These are phyloP conservation scores for Lantana camara DNA, from an alignment of 257 asterid genomes.

Conservation along the genomic window DNA sequence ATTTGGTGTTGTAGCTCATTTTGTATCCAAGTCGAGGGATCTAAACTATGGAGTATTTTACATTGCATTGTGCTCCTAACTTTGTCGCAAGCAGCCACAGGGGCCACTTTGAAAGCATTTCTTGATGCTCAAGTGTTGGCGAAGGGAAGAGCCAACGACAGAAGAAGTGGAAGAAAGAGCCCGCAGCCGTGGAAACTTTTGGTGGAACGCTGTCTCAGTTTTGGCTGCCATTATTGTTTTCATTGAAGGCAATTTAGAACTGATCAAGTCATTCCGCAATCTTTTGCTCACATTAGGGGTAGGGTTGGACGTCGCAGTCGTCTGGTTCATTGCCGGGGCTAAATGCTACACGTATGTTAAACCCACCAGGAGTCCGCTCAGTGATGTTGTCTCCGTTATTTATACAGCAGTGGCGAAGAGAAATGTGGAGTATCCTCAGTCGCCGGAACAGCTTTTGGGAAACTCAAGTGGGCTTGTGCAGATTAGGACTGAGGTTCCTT, in stretches of 20 bases:
- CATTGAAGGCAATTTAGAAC: background rate
- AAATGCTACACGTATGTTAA: background rate
- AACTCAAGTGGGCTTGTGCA: background rate
- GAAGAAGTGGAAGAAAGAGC: slow-evolving; percentile 8
- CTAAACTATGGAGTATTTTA: background rate
- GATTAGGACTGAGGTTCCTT: slow-evolving; percentile 8
- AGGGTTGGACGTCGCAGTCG: background rate
- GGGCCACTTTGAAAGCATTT: slow-evolving; percentile 3
- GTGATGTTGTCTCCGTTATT: slow-evolving; percentile 1
- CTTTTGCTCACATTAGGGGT: background rate
- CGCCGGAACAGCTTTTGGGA: background rate
- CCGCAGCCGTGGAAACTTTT: background rate
- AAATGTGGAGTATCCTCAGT: background rate
- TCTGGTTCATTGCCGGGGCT: slow-evolving; percentile 17
- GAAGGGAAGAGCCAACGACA: background rate
- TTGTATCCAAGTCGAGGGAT: background rate
- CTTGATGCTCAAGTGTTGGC: slow-evolving; percentile 28
- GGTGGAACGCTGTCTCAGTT: slow-evolving; percentile 6
- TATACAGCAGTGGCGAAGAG: slow-evolving; percentile 14
- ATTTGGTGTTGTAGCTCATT: background rate
- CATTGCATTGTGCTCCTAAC: slow-evolving; percentile 17
- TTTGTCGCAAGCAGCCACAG: slow-evolving; percentile 24
- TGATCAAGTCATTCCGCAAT: background rate
- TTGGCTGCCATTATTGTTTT: slow-evolving; percentile 13
- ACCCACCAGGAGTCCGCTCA: slow-evolving; percentile 12